Base-by-base conservation (phyloP, 139 green algal species). In the Deuterostichococcus epilithicus region DNA sequence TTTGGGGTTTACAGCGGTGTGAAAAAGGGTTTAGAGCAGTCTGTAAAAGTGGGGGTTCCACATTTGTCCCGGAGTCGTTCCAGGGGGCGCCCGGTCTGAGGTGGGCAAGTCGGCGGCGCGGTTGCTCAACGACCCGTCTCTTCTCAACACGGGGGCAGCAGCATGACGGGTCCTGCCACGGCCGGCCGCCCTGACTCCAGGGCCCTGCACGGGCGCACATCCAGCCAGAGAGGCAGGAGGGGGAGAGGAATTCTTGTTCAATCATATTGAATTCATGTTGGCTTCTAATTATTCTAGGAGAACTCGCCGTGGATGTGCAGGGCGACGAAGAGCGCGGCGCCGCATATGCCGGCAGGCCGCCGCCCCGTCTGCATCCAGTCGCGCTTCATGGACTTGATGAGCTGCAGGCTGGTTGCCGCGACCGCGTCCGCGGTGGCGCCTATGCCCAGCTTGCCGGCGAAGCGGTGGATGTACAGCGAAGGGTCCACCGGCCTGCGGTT, bases 281-380 rank as follows among this genome's bases (percentile, higher is more conserved):
- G 65, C 34, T n/a, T n/a, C 65, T 34, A 2, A n/a, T 25, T 71
- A n/a, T 35, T 30, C 3, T 30, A 71, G 58, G 23, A 23, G n/a
- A 35, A 34, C 73, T 3, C 81, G 60, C 94, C 92, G 79, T 99
- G 94, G 30, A 98, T 90, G 84, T 97, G 93, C 5, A 88, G 80
- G 0, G 96, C 94, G 45, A 99, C 90, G 85, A 92, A 98, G 32
- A 99, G 89, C 28, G 94, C 96, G 10, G 96, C 96, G 3, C 95
- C 96, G 78, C 96, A 99, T 36, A 99, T 86, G 47, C 96, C 96
- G 39, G 74, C 86, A 5, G 95, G 95, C 26, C 91, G 82, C 10
- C 96, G 82, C 5, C 96, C 96, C 22, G 95, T 98, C 83, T 98
- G 94, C 86, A 99, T 97, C 96, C 96, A 99, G 88, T 99, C 96